Percentiles rank a stretch among this genome's conserved stretches.
These are phyloP conservation scores for Emergomyces pasteurianus DNA, from an alignment of 2,329 filamentous ascomycete species.

Conservation along the genomic window DNA sequence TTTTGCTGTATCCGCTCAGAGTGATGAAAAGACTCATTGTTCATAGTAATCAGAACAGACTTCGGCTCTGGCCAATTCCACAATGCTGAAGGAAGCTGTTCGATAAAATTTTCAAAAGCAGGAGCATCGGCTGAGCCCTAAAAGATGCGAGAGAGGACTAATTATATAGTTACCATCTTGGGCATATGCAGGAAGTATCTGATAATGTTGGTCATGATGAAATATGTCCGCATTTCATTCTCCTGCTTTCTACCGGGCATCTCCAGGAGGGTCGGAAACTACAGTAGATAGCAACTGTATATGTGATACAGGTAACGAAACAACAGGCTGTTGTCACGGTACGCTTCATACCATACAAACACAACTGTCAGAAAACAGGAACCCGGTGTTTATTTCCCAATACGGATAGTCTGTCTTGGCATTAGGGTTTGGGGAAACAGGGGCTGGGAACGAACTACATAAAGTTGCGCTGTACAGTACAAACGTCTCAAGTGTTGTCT, in stretches of 20 bases:
- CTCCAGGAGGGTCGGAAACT: too few relatives aligned
- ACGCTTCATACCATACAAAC: too few relatives aligned
- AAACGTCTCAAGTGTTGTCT: too few relatives aligned
- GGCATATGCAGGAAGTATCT: constrained; percentile 23
- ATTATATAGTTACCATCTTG: constrained; percentile 20
- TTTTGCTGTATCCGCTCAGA: constrained; percentile 4
- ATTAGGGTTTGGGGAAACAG: too few relatives aligned
- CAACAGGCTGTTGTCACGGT: too few relatives aligned
- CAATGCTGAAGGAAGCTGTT: constrained; percentile 20
- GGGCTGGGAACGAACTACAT: too few relatives aligned
- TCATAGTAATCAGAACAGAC: constrained; percentile 25
- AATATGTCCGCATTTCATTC: constrained; percentile 23
- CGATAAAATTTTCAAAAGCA: constrained; percentile 22
- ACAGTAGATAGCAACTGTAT: too few relatives aligned
- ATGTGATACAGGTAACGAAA: too few relatives aligned
- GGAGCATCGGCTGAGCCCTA: constrained; percentile 19
- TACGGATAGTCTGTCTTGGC: too few relatives aligned
- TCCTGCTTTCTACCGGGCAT: constrained; percentile 20
- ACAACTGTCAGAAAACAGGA: too few relatives aligned
- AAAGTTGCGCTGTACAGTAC: too few relatives aligned
- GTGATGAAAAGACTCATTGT: constrained; percentile 10
- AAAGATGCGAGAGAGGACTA: constrained; percentile 20
- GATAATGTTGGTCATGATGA: constrained; percentile 14
- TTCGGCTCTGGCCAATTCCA: constrained; percentile 18
- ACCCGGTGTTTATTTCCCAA: too few relatives aligned